Evolutionary conservation across 768 basidiomycete genomes (phyloP).

Genomic region (Fibroporia radiculosa): DNA sequence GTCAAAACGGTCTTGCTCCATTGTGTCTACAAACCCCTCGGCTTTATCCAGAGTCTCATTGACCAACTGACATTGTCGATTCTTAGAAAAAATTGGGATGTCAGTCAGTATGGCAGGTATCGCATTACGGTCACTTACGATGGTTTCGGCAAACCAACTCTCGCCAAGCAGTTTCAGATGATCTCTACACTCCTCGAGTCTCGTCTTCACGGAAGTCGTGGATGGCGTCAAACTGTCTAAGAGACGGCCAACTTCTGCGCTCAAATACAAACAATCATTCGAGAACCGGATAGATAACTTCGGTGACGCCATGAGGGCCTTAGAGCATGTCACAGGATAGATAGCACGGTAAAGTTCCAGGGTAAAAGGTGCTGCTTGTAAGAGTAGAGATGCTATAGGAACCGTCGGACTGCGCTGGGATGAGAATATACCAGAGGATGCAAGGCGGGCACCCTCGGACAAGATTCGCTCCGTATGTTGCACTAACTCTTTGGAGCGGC

Average conservation of each 20-base stretch:
- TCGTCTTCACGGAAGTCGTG: slow-evolving; percentile 30
- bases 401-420: slow-evolving; percentile 15
- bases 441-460: slow-evolving; percentile 59
- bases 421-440: slow-evolving; percentile 46
- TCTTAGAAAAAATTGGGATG: slow-evolving; percentile 27
- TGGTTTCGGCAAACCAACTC: slow-evolving; percentile 61
- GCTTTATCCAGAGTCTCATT: slow-evolving; percentile 44
- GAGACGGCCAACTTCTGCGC: slow-evolving; percentile 40
- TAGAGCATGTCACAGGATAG: slow-evolving; percentile 55
- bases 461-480: slow-evolving; percentile 54
- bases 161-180: slow-evolving; percentile 50
- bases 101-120: slow-evolving; percentile 3
- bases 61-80: slow-evolving; percentile 37
- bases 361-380: slow-evolving; percentile 53
- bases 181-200: slow-evolving; percentile 42
- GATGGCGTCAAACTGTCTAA: slow-evolving; percentile 6
- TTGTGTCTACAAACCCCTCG: slow-evolving; percentile 60
- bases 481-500: slow-evolving; percentile 44
- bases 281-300: slow-evolving; percentile 65
- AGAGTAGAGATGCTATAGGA: slow-evolving; percentile 33
- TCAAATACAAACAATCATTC: slow-evolving; percentile 74
- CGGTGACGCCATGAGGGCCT: slow-evolving; percentile 37
- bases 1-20: slow-evolving; percentile 67
- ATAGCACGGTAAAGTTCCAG: slow-evolving; percentile 78
- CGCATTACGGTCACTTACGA: slow-evolving; percentile 41